A percentile compares a stretch with the other conserved stretches of the same genome.
Conservation (phyloP, 2,329 filamentous ascomycete species). For the Stachybotrys chlorohalonatus region DNA sequence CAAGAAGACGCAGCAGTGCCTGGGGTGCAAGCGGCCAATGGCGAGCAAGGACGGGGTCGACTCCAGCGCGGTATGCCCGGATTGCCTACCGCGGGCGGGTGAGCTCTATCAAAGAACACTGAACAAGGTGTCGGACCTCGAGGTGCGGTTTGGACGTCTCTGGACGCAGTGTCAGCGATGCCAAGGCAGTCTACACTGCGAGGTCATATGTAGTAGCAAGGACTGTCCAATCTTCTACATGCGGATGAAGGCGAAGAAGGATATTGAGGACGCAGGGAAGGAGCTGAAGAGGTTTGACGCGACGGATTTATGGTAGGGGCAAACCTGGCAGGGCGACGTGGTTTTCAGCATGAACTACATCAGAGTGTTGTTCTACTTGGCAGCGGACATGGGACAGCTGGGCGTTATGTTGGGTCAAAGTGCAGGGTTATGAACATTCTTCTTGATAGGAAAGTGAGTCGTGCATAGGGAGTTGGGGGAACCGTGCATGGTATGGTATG, state of each 20-base stretch:
- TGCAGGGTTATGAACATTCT: no score
- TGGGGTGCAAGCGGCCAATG: slow-evolving; percentile 97
- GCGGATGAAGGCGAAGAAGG: slow-evolving; percentile 99
- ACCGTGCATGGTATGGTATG: no score
- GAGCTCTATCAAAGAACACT: slow-evolving; percentile 92
- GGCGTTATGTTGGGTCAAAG: not conserved
- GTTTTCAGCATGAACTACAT: no score
- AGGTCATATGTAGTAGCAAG: slow-evolving; percentile 92
- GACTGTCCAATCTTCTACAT: slow-evolving; percentile 99
- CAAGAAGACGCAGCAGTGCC: slow-evolving; percentile 95
- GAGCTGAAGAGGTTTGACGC: slow-evolving; percentile 82
- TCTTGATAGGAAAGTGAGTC: no score
- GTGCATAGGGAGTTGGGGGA: no score
- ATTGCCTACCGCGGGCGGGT: slow-evolving; percentile 76
- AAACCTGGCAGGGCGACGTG: no score
- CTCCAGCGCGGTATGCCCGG: slow-evolving; percentile 76
- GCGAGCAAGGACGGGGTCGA: slow-evolving; percentile 63
- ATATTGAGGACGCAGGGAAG: slow-evolving; percentile 88
- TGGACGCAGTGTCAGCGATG: slow-evolving; percentile 99
- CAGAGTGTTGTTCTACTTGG: no score
- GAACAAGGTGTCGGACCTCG: slow-evolving; percentile 80
- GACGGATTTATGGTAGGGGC: slow-evolving; percentile 57
- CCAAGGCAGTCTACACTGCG: slow-evolving; percentile 95
- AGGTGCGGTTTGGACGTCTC: slow-evolving; percentile 82
- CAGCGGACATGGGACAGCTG: not conserved